A percentile compares a stretch with the other conserved stretches of the same genome.
Evolutionary conservation across 768 basidiomycete species (phyloP).

Genomic region (Mycena venus): DNA sequence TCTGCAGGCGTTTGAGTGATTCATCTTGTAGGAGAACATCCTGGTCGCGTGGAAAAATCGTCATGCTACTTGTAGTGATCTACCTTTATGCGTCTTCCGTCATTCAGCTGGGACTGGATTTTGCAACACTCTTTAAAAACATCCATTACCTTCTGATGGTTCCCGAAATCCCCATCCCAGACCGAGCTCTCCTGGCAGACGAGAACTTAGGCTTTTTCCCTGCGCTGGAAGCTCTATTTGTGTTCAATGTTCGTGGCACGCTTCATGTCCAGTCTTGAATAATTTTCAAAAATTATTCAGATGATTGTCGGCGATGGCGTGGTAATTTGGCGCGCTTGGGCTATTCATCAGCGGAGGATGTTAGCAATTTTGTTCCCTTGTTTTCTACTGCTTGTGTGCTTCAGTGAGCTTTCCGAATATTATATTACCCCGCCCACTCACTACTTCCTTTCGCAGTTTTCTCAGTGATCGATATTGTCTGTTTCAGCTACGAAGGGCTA

Average conservation of each 20-base stretch:
- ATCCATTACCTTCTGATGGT: neutral
- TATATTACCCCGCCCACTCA: no score
- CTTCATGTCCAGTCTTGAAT: no score
- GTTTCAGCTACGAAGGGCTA: no score
- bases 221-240: neutral
- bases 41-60: no score
- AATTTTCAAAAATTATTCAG: no score
- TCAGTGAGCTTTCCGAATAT: no score
- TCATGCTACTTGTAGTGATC: no score
- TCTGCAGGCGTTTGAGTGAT: neutral
- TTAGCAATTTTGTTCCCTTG: no score
- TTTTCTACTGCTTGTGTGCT: no score
- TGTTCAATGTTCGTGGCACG: neutral
- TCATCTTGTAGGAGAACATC: neutral
- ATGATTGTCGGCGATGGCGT: neutral
- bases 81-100: neutral
- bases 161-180: neutral
- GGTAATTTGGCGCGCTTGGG: neutral
- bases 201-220: neutral
- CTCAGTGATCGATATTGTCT: no score
- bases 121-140: neutral
- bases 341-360: no score
- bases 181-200: neutral
- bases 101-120: neutral
- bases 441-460: no score